Evolutionary conservation across 176 grass and related monocot genomes (phyloP), one percentile per base, ranked within the genome.

Genomic region (Eleusine indica): DNA sequence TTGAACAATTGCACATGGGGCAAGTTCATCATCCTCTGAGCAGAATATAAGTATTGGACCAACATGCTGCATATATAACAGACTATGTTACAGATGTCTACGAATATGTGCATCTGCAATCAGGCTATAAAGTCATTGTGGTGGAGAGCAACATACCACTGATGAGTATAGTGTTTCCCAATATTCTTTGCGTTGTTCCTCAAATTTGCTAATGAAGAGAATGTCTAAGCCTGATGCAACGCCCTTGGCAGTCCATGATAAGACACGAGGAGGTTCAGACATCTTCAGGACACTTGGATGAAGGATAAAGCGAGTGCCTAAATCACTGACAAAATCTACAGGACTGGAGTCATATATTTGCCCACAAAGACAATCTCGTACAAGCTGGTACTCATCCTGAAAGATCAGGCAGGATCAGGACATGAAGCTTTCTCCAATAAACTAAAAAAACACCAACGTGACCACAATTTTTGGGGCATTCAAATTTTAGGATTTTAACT

Each of bases 251-350:
- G 89, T 90, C 96, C 96, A 98, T 77, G 88, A 90, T 65, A 95
- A 65, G 66, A 92, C 74, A 86, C 93, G 94, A 70, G 96, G 96
- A 66, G 96, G 96, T 72, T 91, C 71, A 57, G 89, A 84, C 79
- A 90, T 90, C 77, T 95, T 95, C 48, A 98, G 84, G 68, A 98
- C 87, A 91, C 86, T 92, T 79, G 96, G 93, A 84, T 98, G 77
- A 74, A 98, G 92, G 63, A 98, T 48, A 87, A 98, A 98, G 35
- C 91, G 89, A 66, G 96, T 92, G 80, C 96, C 96, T 38, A 91
- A 70, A 72, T 98, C 93, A 85, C 93, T 98, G n/a, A 90, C 91
- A 74, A 98, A 98, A 91, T 98, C 96, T 28, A 98, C 91, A 44
- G 96, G 93, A 80, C 68, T 85, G 17, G 96, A 98, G 71, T 98